Evolutionary conservation across 495 filamentous ascomycete genomes (phyloP), one percentile per base, ranked within the genome.

Genomic region (Cudoniella acicularis): DNA sequence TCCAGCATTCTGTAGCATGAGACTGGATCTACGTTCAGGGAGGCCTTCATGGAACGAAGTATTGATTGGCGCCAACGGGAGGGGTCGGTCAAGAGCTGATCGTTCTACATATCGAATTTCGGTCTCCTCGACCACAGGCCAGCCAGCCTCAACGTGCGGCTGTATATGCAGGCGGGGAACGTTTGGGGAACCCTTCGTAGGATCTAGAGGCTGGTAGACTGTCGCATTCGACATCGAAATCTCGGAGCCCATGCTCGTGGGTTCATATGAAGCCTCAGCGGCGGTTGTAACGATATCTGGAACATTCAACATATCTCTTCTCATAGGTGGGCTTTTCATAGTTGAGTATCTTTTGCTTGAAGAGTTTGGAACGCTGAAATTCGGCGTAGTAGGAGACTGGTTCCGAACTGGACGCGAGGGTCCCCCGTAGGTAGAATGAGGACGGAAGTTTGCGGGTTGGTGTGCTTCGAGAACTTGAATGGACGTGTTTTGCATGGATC

Each of bases 401-500:
- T 2, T 50, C 23, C 48, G 45, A 40, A n/a, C 45, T 18, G 9
- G 61, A n/a, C 30, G 21, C 16, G 11, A 30, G 9, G 56, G 52
- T 45, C 55, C 23, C 57, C 66, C 62, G 69, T 73, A 42, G 48
- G 65, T 47, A 61, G 64, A 64, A 40, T 66, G 66, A 26, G 51
- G 57, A 18, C 43, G 69, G 2, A 64, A 62, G n/a, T 58, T 68
- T 55, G 57, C 56, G 55, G 42, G 30, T 51, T 25, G 67, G 59
- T 50, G 62, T 49, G 24, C 26, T 46, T 57, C 60, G 52, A 52
- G 56, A 48, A 50, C 54, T n/a, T 27, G 62, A 22, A 51, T 63
- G n/a, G 48, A 60, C 54, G 75, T 69, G 10, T 76, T 71, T 60
- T 81, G 79, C 66, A 81, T 71, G 2, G 80, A 83, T 61, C 78